These are phyloP conservation scores for Quillaja saponaria DNA, from an alignment of 306 rosid genomes.

Conservation along the genomic window DNA sequence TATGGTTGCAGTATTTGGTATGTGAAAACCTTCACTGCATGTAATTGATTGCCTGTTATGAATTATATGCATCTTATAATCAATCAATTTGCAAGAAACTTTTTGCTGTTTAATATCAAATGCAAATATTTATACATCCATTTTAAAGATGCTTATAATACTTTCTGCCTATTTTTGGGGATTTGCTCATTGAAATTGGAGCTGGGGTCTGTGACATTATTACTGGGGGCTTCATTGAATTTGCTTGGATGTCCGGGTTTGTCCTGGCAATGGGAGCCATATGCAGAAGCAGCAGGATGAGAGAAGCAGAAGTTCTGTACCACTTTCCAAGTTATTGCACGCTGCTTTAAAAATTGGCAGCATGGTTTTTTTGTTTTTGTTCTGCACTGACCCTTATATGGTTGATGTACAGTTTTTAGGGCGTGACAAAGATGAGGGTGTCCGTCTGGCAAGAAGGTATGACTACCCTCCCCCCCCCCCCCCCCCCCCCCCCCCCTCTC, in stretches of 20 bases:
- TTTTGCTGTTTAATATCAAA: background rate
- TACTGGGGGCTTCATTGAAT: constrained; percentile 57
- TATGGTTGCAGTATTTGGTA: constrained; percentile 9
- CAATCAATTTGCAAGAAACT: too few relatives aligned
- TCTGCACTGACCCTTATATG: constrained; percentile 2
- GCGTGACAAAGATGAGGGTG: constrained; percentile 79
- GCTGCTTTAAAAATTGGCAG: constrained; percentile 18
- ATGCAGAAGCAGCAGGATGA: constrained; percentile 82
- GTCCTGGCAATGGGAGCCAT: constrained; percentile 85
- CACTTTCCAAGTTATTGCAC: constrained; percentile 76
- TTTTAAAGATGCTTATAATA: constrained; percentile 60
- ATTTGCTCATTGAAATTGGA: constrained; percentile 95
- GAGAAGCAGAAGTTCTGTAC: constrained; percentile 77
- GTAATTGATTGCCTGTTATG: background rate
- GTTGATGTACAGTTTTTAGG: constrained; percentile 67
- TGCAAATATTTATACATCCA: background rate
- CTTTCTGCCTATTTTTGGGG: constrained; percentile 67
- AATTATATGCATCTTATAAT: background rate
- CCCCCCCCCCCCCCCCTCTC: too few relatives aligned
- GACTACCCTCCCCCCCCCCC: too few relatives aligned
- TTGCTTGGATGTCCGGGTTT: constrained; percentile 75
- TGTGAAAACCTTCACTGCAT: background rate
- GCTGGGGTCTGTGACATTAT: constrained; percentile 93
- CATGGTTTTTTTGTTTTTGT: constrained; percentile 1
- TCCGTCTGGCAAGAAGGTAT: constrained; percentile 97